Percentiles rank a stretch among this genome's conserved stretches.
Conservation (phyloP, 345 rosid species). For the Dipteronia sinensis region DNA sequence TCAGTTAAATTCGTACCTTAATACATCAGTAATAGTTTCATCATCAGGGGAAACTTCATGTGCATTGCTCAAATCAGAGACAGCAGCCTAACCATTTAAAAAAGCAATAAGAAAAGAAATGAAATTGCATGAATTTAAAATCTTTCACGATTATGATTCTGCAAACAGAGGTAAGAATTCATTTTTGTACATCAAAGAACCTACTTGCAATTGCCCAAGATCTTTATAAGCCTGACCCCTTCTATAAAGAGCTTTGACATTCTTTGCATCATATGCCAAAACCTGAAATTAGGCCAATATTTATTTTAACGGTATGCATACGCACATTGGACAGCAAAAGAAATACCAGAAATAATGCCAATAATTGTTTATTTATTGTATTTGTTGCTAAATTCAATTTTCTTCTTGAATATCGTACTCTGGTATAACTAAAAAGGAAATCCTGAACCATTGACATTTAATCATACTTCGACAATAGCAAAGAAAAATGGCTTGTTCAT, state of each 20-base stretch:
- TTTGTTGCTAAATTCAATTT: no score
- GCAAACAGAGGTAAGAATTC: conserved; percentile 19
- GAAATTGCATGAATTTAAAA: neutral
- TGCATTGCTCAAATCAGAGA: conserved; percentile 77
- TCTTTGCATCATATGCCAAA: conserved; percentile 73
- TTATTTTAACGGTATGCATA: neutral
- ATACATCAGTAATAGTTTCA: conserved; percentile 74
- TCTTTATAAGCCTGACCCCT: conserved; percentile 97
- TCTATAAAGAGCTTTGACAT: conserved; percentile 91
- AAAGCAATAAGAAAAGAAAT: conserved; percentile 15
- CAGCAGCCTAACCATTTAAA: conserved; percentile 63
- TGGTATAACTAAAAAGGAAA: conserved; percentile 7
- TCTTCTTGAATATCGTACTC: no score
- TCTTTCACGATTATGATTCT: conserved; percentile 5
- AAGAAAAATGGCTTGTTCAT: conserved; percentile 18
- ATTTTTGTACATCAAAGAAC: conserved; percentile 36
- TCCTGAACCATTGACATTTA: neutral
- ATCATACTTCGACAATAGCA: neutral
- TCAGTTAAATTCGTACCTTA: conserved; percentile 55
- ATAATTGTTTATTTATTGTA: no score
- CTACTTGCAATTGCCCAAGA: conserved; percentile 69
- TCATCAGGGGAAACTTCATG: conserved; percentile 83
- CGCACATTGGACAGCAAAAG: no score
- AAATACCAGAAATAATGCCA: no score
- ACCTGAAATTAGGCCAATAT: conserved; percentile 51